Evolutionary conservation across 2,329 filamentous ascomycete genomes (phyloP).

Genomic region (Colletotrichum sp.): DNA sequence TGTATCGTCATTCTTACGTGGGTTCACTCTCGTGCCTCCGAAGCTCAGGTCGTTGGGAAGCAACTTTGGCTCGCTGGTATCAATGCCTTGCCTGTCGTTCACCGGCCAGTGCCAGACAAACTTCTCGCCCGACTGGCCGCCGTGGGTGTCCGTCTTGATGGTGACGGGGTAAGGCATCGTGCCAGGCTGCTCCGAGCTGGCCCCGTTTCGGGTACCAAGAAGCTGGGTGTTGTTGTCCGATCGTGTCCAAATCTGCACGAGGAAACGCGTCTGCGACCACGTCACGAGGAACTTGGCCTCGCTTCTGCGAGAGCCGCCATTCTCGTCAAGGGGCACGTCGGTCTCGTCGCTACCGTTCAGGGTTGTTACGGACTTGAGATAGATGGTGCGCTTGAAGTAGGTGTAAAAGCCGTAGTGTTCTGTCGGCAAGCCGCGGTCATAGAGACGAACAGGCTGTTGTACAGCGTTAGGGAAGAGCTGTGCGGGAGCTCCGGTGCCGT

Average conservation of each 20-base stretch:
- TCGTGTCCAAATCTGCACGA: conserved; percentile 71
- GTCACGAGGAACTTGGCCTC: conserved; percentile 63
- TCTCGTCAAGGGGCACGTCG: conserved; percentile 51
- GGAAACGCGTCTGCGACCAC: conserved; percentile 64
- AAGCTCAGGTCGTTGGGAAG: conserved; percentile 55
- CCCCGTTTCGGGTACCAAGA: conserved; percentile 29
- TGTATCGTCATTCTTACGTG: conserved; percentile 44
- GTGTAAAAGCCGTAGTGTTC: conserved; percentile 96
- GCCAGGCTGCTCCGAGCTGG: conserved; percentile 48
- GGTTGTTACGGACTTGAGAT: conserved; percentile 66
- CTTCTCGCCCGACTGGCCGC: conserved; percentile 58
- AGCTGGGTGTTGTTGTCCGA: conserved; percentile 48
- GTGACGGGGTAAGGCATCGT: conserved; percentile 70
- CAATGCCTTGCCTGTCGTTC: conserved; percentile 48
- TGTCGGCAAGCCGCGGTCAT: conserved; percentile 77
- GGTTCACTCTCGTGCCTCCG: conserved; percentile 60
- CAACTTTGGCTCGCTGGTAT: conserved; percentile 45
- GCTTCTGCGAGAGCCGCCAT: conserved; percentile 58
- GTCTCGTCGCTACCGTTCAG: conserved; percentile 49
- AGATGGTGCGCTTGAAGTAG: conserved; percentile 88
- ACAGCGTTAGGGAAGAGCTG: conserved; percentile 72
- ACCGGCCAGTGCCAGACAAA: conserved; percentile 59
- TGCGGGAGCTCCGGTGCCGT: conserved; percentile 76
- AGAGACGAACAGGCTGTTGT: conserved; percentile 83
- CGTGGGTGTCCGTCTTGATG: conserved; percentile 66